Conservation (phyloP, 805 yeast genomes). For the Myxozyma monticola region DNA sequence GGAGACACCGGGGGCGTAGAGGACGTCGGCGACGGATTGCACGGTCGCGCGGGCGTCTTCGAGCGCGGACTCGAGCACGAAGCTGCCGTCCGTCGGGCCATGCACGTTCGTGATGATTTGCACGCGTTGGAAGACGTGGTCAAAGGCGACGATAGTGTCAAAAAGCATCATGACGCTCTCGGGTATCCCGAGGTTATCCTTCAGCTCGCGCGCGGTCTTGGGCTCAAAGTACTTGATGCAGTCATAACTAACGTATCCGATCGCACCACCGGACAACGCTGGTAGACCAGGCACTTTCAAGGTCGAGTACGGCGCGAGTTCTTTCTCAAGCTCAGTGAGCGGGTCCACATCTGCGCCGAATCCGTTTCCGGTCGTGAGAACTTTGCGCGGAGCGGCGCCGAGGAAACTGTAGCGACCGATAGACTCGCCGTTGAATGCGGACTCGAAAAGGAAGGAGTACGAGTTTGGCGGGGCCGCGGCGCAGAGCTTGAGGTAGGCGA, state of each 20-base stretch:
- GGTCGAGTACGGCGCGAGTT: slow-evolving; percentile 62
- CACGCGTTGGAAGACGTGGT: slow-evolving; percentile 89
- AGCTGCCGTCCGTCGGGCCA: slow-evolving; percentile 38
- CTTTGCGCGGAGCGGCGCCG: slow-evolving; percentile 80
- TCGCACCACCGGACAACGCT: slow-evolving; percentile 88
- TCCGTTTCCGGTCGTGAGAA: slow-evolving; percentile 78
- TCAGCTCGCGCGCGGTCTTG: slow-evolving; percentile 67
- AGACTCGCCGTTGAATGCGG: slow-evolving; percentile 85
- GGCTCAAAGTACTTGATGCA: slow-evolving; percentile 98
- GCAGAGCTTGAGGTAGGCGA: slow-evolving; percentile 83
- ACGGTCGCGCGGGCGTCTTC: slow-evolving; percentile 56
- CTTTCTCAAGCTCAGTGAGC: slow-evolving; percentile 67
- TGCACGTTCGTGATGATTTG: slow-evolving; percentile 83
- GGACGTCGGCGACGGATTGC: slow-evolving; percentile 51
- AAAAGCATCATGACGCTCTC: slow-evolving; percentile 90
- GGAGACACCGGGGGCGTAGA: slow-evolving; percentile 41
- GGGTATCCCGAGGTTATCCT: slow-evolving; percentile 81
- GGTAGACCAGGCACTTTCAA: slow-evolving; percentile 83
- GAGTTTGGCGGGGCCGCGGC: slow-evolving; percentile 54
- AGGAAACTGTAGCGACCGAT: slow-evolving; percentile 89
- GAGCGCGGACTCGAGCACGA: slow-evolving; percentile 51
- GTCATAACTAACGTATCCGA: slow-evolving; percentile 94
- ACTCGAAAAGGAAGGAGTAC: slow-evolving; percentile 81
- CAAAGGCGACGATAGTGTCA: slow-evolving; percentile 88
- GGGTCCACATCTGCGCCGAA: slow-evolving; percentile 75